A percentile compares a stretch with the other conserved stretches of the same genome.
Evolutionary conservation across 2,329 filamentous ascomycete genomes (phyloP).

Genomic region (Neodidymelliopsis sp.): DNA sequence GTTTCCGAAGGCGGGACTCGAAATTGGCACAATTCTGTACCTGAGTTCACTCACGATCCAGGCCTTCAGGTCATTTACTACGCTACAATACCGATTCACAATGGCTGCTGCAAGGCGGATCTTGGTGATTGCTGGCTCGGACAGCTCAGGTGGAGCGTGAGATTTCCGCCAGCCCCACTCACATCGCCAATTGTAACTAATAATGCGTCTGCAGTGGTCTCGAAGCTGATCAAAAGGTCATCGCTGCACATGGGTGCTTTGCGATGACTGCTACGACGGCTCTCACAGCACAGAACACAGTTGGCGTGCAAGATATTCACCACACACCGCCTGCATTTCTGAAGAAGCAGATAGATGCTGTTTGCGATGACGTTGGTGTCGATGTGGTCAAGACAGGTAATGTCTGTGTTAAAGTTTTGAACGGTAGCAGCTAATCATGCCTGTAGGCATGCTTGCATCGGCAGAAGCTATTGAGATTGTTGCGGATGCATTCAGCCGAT

Average conservation of each 20-base stretch:
- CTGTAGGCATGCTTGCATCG: slow-evolving; percentile 80
- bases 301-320: slow-evolving; percentile 82
- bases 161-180: slow-evolving; percentile 40
- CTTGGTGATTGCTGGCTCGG: slow-evolving; percentile 85
- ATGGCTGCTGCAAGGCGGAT: slow-evolving; percentile 60
- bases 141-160: slow-evolving; percentile 90
- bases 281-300: slow-evolving; percentile 94
- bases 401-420: slow-evolving; percentile 1
- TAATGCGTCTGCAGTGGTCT: slow-evolving; percentile 69
- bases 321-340: slow-evolving; percentile 80
- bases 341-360: slow-evolving; percentile 83
- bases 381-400: slow-evolving; percentile 92
- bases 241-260: slow-evolving; percentile 91
- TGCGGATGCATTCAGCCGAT: slow-evolving; percentile 66
- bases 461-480: slow-evolving; percentile 73
- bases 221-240: slow-evolving; percentile 94
- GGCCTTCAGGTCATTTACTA: slow-evolving; percentile 5
- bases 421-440: slow-evolving; percentile 8
- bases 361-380: slow-evolving; percentile 81
- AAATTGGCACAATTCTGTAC: slow-evolving; percentile 16
- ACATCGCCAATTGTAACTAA: slow-evolving; percentile 28
- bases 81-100: slow-evolving; percentile 1
- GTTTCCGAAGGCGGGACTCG: slow-evolving; percentile 35
- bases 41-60: slow-evolving; percentile 15
- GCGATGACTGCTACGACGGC: slow-evolving; percentile 96